Conservation (phyloP, 176 grass and related monocot genomes). For the Pontederia crassipes region DNA sequence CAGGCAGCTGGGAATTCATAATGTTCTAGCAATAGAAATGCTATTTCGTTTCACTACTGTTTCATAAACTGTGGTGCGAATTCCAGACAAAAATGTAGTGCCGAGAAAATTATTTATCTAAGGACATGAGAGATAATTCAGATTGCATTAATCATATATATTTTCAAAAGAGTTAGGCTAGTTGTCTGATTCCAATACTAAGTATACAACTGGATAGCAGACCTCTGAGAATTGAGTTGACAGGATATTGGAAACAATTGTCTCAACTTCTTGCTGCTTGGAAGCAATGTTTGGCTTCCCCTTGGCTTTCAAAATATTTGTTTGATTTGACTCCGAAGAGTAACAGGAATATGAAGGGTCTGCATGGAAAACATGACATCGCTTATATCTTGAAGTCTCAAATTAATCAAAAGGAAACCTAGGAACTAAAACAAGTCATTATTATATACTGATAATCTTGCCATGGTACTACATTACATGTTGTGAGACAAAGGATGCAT, state of each 20-base stretch:
- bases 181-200: neutral
- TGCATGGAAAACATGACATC: slow-evolving; percentile 26
- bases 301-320: slow-evolving; percentile 16
- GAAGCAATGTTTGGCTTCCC: slow-evolving; percentile 42
- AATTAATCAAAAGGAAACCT: slow-evolving; percentile 15
- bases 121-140: no score
- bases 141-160: no score
- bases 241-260: slow-evolving; percentile 62
- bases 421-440: neutral
- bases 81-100: no score
- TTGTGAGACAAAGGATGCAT: neutral
- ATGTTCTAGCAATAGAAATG: neutral
- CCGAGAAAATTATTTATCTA: no score
- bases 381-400: neutral
- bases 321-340: slow-evolving; percentile 11
- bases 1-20: neutral
- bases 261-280: slow-evolving; percentile 56
- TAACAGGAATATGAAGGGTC: slow-evolving; percentile 60
- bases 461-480: neutral
- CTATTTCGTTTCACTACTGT: no score
- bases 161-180: neutral
- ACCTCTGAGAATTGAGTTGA: slow-evolving; percentile 60
- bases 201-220: slow-evolving; percentile 12
- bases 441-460: neutral
- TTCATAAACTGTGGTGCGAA: no score